A percentile compares a stretch with the other conserved stretches of the same genome.
Evolutionary conservation across 2,329 filamentous ascomycete species (phyloP).

Genomic region (Claviceps monticola): DNA sequence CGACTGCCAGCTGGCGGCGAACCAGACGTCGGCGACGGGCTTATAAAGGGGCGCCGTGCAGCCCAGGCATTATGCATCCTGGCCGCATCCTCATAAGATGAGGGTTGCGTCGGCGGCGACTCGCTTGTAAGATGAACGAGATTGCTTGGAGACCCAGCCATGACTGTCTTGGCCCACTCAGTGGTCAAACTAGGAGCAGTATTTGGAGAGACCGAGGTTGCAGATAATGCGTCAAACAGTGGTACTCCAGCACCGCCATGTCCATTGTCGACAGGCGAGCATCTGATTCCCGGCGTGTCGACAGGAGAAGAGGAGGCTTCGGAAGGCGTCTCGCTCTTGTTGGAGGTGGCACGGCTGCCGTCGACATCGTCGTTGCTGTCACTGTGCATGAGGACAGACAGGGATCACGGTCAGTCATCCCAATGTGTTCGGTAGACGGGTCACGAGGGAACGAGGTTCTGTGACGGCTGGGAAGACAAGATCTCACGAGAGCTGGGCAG

Average conservation of each 20-base stretch:
- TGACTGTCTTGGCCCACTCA: conserved; percentile 28
- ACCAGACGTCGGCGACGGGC: conserved; percentile 29
- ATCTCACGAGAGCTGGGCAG: conserved; percentile 38
- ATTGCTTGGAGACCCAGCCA: conserved; percentile 39
- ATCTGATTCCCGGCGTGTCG: conserved; percentile 32
- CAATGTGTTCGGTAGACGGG: conserved; percentile 1
- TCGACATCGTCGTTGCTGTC: conserved; percentile 11
- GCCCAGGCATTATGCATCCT: conserved; percentile 29
- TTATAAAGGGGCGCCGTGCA: conserved; percentile 32
- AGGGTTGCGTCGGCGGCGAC: conserved; percentile 38
- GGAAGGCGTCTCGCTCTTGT: conserved; percentile 24
- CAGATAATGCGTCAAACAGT: conserved; percentile 33
- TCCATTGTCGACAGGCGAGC: conserved; percentile 28
- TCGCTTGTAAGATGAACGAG: conserved; percentile 37
- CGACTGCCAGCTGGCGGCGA: conserved; percentile 23
- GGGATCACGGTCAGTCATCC: conserved; percentile 11
- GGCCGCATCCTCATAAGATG: conserved; percentile 35
- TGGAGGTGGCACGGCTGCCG: conserved; percentile 18
- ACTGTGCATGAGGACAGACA: conserved; percentile 9
- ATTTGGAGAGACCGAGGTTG: conserved; percentile 34
- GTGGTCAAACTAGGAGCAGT: conserved; percentile 32
- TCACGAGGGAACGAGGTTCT: conserved; percentile 8
- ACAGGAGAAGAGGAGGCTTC: conserved; percentile 30
- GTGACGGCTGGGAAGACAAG: conserved; percentile 5
- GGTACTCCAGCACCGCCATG: conserved; percentile 28